A percentile compares a stretch with the other conserved stretches of the same genome.
Conservation (phyloP, 2,329 filamentous ascomycete species). For the Cercospora sp. region DNA sequence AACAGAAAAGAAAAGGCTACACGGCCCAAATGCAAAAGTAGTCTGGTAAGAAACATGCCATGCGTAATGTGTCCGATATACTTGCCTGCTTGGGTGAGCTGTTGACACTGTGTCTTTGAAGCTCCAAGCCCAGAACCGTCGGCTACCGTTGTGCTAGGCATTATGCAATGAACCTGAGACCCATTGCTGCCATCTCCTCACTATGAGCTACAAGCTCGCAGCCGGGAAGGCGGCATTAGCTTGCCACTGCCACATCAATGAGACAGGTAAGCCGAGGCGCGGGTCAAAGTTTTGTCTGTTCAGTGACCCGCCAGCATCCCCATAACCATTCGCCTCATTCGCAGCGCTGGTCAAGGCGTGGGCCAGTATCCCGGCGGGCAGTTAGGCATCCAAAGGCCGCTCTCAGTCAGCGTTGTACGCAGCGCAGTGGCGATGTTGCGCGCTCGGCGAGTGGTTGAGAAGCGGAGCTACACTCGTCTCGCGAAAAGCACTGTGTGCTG, state of each 20-base stretch:
- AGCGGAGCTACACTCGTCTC: background rate
- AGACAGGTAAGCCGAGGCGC: constrained; percentile 19
- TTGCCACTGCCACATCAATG: constrained; percentile 10
- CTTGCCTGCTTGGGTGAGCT: constrained; percentile 7
- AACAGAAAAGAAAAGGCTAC: constrained; percentile 2
- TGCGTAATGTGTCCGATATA: constrained; percentile 1
- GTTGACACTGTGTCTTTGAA: background rate
- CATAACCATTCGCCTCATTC: constrained; percentile 3
- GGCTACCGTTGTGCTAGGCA: background rate
- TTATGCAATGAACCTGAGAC: constrained; percentile 8
- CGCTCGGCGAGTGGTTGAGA: background rate
- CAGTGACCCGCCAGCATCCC: constrained; percentile 8
- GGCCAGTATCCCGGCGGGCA: background rate
- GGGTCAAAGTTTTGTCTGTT: background rate
- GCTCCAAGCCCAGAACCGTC: background rate
- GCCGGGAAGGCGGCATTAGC: constrained; percentile 12
- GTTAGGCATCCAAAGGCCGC: background rate
- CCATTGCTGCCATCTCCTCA: constrained; percentile 14
- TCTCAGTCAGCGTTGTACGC: background rate
- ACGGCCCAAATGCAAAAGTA: background rate
- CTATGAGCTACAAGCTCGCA: background rate
- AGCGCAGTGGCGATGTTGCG: background rate
- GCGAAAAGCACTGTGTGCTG: background rate
- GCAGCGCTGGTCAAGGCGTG: background rate
- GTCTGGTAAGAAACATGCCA: background rate